Evolutionary conservation across 257 asterid species (phyloP), one percentile per base, ranked within the genome.

Genomic region (Przewalskia tangutica): DNA sequence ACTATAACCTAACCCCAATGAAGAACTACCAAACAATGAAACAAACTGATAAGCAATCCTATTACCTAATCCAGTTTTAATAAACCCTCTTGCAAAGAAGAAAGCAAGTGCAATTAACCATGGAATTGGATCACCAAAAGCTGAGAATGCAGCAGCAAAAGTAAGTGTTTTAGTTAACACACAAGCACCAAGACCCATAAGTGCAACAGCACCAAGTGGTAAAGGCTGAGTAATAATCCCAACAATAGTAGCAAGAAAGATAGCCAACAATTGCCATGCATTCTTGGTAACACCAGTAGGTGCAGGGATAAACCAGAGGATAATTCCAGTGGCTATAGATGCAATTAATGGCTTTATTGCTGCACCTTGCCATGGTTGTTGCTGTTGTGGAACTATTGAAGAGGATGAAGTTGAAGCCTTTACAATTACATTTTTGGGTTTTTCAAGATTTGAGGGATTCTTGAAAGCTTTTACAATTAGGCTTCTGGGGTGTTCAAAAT

Each of bases 41-140:
- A 95, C 99, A 40, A 95, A 95, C 67, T 95, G 98, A 51, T 95
- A 95, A 1, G 98, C 98, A 59, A 95, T 92, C 84, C 99, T 88
- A 84, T 95, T 95, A 1, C 99, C 97, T 59, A 95, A 87, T 7
- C 99, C 99, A 3, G 98, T 95, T 53, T 95, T 94, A 48, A 95
- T 95, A 77, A 95, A 95, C 66, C 99, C 99, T 36, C 99, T 84
- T 0, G 99, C 98, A 56, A 95, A 95, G 80, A 95, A 95, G 90
- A 95, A 95, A 0, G 98, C 99, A 6, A 95, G 85, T 0, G 99
- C 99, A 66, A 95, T 95, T 64, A 95, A 46, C 98, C 99, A 95
- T 6, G 99, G 99, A 5, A 95, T 94, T 0, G 99, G 99, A 71
- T 95, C 99, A 0, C 99, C 98, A 36, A 95, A 95, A 2, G 99